Conservation (phyloP, 2,329 filamentous ascomycete genomes). For the Ascochyta clinopodiicola region DNA sequence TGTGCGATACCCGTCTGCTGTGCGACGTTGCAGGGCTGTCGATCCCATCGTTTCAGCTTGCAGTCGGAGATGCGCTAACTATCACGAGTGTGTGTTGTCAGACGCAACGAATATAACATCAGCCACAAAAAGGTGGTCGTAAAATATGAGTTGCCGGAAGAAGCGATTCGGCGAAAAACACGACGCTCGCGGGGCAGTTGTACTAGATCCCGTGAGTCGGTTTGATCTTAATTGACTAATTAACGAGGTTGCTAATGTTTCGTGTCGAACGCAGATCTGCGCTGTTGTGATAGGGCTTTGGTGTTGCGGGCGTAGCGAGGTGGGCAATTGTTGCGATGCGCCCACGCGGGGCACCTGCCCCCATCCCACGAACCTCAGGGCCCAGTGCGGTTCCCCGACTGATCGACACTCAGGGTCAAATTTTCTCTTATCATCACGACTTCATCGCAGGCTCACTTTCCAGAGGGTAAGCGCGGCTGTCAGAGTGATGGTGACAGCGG, state of each 20-base stretch:
- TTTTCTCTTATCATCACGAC: background rate
- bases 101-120: constrained; percentile 5
- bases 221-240: background rate
- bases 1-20: constrained; percentile 11
- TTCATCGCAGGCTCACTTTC: background rate
- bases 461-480: background rate
- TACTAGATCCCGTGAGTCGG: background rate
- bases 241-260: background rate
- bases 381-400: constrained; percentile 6
- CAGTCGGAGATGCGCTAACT: constrained; percentile 6
- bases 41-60: constrained; percentile 10
- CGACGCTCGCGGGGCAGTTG: background rate
- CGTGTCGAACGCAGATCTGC: background rate
- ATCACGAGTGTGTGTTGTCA: constrained; percentile 14
- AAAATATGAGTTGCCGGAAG: background rate
- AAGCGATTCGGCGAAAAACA: background rate
- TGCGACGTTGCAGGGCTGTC: constrained; percentile 12
- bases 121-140: background rate
- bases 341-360: constrained; percentile 7
- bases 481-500: background rate
- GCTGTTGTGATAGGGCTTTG: background rate
- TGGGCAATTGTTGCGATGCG: constrained; percentile 2
- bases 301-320: constrained; percentile 9
- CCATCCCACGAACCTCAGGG: background rate
- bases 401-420: constrained; percentile 1